Evolutionary conservation across 495 filamentous ascomycete species (phyloP), one percentile per base, ranked within the genome.

Genomic region (Neurospora sp.): DNA sequence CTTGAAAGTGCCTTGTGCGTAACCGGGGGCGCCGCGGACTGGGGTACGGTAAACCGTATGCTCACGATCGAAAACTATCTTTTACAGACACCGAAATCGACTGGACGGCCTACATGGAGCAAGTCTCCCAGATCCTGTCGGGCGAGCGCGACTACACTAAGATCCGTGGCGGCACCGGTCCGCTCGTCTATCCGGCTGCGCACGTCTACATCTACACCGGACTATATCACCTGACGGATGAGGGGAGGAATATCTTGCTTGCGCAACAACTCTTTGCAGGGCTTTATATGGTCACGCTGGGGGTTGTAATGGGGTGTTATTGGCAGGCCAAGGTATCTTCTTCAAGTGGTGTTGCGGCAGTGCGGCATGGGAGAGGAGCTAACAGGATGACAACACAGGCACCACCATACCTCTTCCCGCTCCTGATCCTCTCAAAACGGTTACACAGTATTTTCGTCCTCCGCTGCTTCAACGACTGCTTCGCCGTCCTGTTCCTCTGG

Each of bases 21-120:
- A 35, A 35, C 72, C 38, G 53, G 53, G 2, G 22, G 53, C 6
- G 27, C 53, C 53, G 27, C 53, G 12, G 20, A 59, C 1, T 12
- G 22, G 45, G 7, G 10, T 16, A 14, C 4, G 45, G 38, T 61
- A 53, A 14, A 16, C 48, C 4, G 22, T 27, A 7, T 27, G 4
- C 12, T 65, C 31, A 27, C 41, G 42, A 16, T 40, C 42, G 38
- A 3, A 71, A n/a, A 53, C 9, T 45, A 31, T 0, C 4, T 14
- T 14, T 48, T 69, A 38, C 77, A 98, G 96, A 99, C 81, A 99
- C 96, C 59, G 96, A 99, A 80, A 99, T 99, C 78, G 96, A 99
- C 82, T 99, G 96, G 96, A 87, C 85, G 70, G 93, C 95, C 2
- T 99, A 99, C 81, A 98, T 98, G 94, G 87, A 97, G 76, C 96